Evolutionary conservation across 2,329 filamentous ascomycete genomes (phyloP).

Genomic region (Nectriaceae sp.): DNA sequence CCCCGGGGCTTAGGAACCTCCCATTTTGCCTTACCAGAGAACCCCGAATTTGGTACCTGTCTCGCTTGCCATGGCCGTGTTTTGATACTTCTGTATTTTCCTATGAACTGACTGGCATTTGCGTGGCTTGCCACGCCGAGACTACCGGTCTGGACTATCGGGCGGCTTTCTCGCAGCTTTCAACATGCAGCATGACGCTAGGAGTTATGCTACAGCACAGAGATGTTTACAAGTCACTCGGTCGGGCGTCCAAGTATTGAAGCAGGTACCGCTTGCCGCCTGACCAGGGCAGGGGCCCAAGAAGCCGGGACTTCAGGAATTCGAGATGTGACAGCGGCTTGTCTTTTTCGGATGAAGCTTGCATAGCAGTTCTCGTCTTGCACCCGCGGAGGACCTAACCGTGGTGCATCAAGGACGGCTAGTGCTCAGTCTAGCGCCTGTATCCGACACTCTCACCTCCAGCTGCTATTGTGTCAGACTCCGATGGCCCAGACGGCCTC

Average conservation of each 20-base stretch:
- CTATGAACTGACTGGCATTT: not conserved
- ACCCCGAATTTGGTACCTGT: too few relatives aligned
- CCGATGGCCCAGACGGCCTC: too few relatives aligned
- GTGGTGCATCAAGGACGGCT: not conserved
- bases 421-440: not conserved
- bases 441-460: not conserved
- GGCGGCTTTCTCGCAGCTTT: not conserved
- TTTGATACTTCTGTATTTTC: too few relatives aligned
- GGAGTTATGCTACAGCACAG: too few relatives aligned
- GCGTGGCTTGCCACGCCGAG: not conserved
- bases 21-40: too few relatives aligned
- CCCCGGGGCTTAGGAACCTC: too few relatives aligned
- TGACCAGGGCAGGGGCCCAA: slow-evolving; percentile 12
- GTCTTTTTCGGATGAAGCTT: not conserved
- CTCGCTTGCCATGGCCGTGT: too few relatives aligned
- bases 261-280: slow-evolving; percentile 10
- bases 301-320: slow-evolving; percentile 15
- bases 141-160: not conserved
- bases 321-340: slow-evolving; percentile 22
- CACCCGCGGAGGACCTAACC: not conserved
- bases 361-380: not conserved
- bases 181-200: not conserved
- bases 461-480: not conserved
- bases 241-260: slow-evolving; percentile 7
- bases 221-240: not conserved